Evolutionary conservation across 352 stramenopile genomes (phyloP).

Genomic region (Blastocystis sp.): DNA sequence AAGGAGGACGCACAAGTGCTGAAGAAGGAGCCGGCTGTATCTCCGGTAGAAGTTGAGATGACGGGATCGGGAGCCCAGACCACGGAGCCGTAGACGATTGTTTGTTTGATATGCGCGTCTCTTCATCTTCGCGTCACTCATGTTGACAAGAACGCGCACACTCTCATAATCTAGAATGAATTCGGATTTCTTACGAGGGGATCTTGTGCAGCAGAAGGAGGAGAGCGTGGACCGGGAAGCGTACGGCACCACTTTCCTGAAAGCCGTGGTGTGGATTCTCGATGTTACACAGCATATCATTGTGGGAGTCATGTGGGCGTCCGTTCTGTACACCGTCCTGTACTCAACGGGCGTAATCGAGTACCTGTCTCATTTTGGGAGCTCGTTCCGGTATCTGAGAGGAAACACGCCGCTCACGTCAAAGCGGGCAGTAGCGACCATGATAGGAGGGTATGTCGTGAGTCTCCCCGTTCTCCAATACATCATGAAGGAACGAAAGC

Average conservation of each 20-base stretch:
- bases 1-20: slow-evolving; percentile 5
- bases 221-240: neutral
- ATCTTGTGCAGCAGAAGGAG: neutral
- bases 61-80: neutral
- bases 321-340: slow-evolving; percentile 10
- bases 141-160: neutral
- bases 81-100: neutral
- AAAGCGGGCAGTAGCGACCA: neutral
- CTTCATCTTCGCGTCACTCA: slow-evolving; percentile 14
- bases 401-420: slow-evolving; percentile 48
- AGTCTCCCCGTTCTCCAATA: slow-evolving; percentile 61
- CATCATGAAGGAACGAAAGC: slow-evolving; percentile 41
- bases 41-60: neutral
- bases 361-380: slow-evolving; percentile 18
- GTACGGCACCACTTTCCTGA: neutral
- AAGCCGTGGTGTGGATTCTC: neutral
- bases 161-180: slow-evolving; percentile 28
- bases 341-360: slow-evolving; percentile 23
- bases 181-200: neutral
- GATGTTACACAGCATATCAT: slow-evolving; percentile 9
- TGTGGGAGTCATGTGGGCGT: slow-evolving; percentile 26
- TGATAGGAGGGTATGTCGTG: slow-evolving; percentile 56
- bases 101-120: slow-evolving; percentile 5
- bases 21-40: slow-evolving; percentile 14
- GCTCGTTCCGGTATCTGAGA: slow-evolving; percentile 37